Evolutionary conservation across 2,329 filamentous ascomycete species (phyloP).

Genomic region (Colletotrichum orchidophilum): DNA sequence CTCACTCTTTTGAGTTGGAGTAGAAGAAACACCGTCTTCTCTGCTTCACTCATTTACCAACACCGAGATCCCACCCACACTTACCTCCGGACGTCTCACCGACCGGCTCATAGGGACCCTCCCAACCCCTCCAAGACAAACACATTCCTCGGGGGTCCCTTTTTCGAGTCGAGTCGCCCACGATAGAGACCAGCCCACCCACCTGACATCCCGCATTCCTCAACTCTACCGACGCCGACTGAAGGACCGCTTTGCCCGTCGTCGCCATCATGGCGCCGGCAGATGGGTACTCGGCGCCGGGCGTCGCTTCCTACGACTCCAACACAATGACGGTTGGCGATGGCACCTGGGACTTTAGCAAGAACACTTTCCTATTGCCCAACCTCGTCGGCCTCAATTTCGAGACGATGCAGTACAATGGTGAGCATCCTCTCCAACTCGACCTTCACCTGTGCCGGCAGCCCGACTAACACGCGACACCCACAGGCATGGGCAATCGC

Average conservation of each 20-base stretch:
- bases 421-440: conserved; percentile 53
- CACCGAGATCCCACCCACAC: conserved; percentile 14
- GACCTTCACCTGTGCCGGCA: neutral
- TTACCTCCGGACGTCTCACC: conserved; percentile 19
- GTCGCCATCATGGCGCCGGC: conserved; percentile 68
- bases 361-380: conserved; percentile 81
- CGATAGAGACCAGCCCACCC: conserved; percentile 15
- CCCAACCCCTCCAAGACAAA: conserved; percentile 19
- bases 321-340: conserved; percentile 81
- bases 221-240: conserved; percentile 11
- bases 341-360: conserved; percentile 83
- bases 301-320: conserved; percentile 77
- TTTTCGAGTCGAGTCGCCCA: conserved; percentile 11
- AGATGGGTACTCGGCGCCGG: conserved; percentile 72
- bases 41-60: conserved; percentile 13
- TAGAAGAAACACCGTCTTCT: neutral
- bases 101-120: conserved; percentile 17
- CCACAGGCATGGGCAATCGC: conserved; percentile 81
- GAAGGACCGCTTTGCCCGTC: conserved; percentile 36
- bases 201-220: conserved; percentile 16
- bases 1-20: neutral
- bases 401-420: conserved; percentile 86
- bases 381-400: conserved; percentile 81
- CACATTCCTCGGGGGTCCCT: conserved; percentile 9
- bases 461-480: conserved; percentile 34